Base-by-base conservation (phyloP, 441 rosid genomes). In the Mallotus repandus region DNA sequence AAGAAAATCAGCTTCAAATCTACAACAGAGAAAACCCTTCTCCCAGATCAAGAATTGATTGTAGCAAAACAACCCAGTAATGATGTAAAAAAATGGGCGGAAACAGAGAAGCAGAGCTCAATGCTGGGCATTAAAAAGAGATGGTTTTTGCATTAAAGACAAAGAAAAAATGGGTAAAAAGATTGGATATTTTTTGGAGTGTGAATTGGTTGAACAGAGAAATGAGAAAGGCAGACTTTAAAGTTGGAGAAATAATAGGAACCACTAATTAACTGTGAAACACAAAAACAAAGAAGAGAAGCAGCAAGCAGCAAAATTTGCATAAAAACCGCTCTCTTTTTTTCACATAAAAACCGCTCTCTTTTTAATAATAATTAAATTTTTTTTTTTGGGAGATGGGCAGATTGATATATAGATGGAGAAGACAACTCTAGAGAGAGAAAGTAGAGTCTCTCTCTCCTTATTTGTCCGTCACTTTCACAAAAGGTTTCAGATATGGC, bases 11-110 rank as follows among this genome's bases (percentile, higher is more conserved):
- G 66, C 65, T 57, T 41, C 74, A 55, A 77, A 78, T 66, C 57
- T 68, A 57, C 63, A 65, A 56, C 61, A 21, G n/a, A 77, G 41
- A 35, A 49, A 74, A 53, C 19, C 43, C 38, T 57, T 60, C 29
- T 29, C 21, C 21, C 84, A 74, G 89, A 86, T 83, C 87, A 86
- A 78, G 81, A 66, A 57, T 21, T 9, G 45, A 56, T 67, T 54
- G 80, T 68, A 67, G 14, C 58, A 63, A 80, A 48, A 49, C 4
- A n/a, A 9, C 41, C 55, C 32, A 63, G 9, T 29, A 14, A 49
- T 9, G 63, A 46, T 13, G 1, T 9, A 63, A 53, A 22, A 2
- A 21, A 55, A n/a, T 55, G 0, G 54, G 2, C 5, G 12, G 9
- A 38, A 32, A 32, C 45, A 22, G 59, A 45, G 29, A 45, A 41